Evolutionary conservation across 2,329 filamentous ascomycete genomes (phyloP).

Genomic region (Fusarium compactum): DNA sequence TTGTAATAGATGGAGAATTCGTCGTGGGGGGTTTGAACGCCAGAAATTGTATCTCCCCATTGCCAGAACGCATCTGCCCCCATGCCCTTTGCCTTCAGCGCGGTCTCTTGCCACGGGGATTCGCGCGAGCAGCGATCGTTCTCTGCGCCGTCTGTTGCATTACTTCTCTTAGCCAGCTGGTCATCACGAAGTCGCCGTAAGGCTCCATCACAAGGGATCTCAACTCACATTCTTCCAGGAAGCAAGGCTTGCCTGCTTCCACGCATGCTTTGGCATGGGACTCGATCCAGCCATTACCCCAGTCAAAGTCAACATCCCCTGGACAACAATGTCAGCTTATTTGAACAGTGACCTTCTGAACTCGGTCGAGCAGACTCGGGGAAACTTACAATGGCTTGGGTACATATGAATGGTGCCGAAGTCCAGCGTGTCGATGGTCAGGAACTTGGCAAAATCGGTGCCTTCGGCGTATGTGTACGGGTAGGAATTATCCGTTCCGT

Average conservation of each 20-base stretch:
- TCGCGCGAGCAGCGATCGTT: constrained; percentile 55
- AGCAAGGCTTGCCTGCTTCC: constrained; percentile 48
- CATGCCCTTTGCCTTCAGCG: constrained; percentile 46
- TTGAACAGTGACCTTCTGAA: background rate
- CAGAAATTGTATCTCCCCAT: constrained; percentile 55
- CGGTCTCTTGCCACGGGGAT: constrained; percentile 58
- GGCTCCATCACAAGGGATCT: background rate
- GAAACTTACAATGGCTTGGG: constrained; percentile 45
- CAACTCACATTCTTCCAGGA: constrained; percentile 51
- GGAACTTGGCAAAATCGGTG: constrained; percentile 62
- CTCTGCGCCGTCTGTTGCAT: background rate
- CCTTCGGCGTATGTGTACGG: constrained; percentile 65
- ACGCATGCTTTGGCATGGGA: constrained; percentile 46
- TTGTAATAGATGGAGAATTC: constrained; percentile 59
- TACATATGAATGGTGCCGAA: constrained; percentile 54
- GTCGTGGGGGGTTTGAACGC: constrained; percentile 54
- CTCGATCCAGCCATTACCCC: constrained; percentile 31
- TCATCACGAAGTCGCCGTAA: background rate
- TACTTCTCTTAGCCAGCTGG: background rate
- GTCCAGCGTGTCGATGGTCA: constrained; percentile 65
- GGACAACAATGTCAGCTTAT: background rate
- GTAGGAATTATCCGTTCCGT: constrained; percentile 61
- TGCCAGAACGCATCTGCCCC: constrained; percentile 56
- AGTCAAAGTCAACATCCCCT: background rate
- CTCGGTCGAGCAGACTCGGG: background rate